Base-by-base conservation (phyloP, 129 eudicot genomes). In the Lonicera japonica region DNA sequence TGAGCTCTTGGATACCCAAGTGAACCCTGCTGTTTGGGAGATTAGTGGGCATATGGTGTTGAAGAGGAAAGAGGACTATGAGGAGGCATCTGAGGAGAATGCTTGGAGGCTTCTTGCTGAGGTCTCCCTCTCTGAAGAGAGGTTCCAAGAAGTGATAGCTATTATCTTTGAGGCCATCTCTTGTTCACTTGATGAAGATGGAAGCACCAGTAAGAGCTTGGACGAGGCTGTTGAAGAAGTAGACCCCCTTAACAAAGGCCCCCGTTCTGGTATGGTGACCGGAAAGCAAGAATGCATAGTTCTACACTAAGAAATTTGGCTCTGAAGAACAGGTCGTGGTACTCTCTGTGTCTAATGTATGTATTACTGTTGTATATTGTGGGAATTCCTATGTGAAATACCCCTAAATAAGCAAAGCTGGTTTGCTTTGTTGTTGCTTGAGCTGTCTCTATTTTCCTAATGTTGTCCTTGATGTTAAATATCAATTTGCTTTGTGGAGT, bases 1-100 rank as follows among this genome's bases (percentile, higher is more conserved):
- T 9, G 99, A 94, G 84, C 82, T 94, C 64, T 83, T 94, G 21
- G 96, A 94, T 66, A 88, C 99, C 54, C 99, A 94, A 74, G 99
- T 94, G 74, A 94, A 94, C 63, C 99, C 99, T 1, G 99, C 99
- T 5, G 99, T 88, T 54, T 94, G 99, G 99, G 99, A 94, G 72
- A 94, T 94, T 56, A 94, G 99, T 41, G 99, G 99, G 43, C 99
- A 94, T 64, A 94, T 94, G 89, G 99, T 83, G 57, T 64, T 94
- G 79, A 94, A 94, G 77, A 64, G 99, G 53, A 88, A 75, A 70
- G 54, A 88, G 70, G 99, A 94, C 70, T 94, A 78, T 10, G 83
- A 88, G 14, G 95, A 67, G 73, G 99, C 96, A 38, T 78, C 89
- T 0, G 96, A 94, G 80, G 95, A 61, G 47, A 94, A 94, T 61